Evolutionary conservation across 768 basidiomycete genomes (phyloP).

Genomic region (Phanerochaete carnosa): DNA sequence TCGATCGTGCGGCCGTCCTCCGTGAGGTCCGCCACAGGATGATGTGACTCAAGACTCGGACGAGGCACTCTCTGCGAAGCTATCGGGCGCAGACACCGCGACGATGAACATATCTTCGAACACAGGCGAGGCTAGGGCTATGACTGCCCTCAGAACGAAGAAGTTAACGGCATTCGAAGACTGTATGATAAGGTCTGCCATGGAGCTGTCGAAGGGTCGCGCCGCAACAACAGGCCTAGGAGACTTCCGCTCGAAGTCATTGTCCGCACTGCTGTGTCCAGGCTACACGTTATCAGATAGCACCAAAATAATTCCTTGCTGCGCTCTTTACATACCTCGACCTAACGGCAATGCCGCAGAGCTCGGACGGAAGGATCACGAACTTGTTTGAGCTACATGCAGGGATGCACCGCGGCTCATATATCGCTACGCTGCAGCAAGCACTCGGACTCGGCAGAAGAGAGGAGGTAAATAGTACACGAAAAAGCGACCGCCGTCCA

Average conservation of each 20-base stretch:
- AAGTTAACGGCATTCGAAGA: constrained; percentile 50
- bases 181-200: constrained; percentile 47
- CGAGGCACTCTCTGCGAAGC: background rate
- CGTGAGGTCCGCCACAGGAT: constrained; percentile 9
- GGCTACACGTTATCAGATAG: too few species aligned
- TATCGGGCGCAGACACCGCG: background rate
- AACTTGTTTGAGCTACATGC: too few species aligned
- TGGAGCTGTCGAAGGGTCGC: constrained; percentile 15
- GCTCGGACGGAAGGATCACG: too few species aligned
- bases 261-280: too few species aligned
- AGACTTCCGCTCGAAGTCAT: background rate
- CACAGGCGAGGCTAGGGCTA: constrained; percentile 57
- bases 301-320: too few species aligned
- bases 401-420: too few species aligned
- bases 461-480: too few species aligned
- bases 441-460: too few species aligned
- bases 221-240: background rate
- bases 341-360: too few species aligned
- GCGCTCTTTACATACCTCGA: too few species aligned
- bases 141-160: constrained; percentile 48
- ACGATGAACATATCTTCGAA: constrained; percentile 47
- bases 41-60: background rate
- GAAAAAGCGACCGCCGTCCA: too few species aligned
- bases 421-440: too few species aligned
- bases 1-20: constrained; percentile 15